A percentile compares a stretch with the other conserved stretches of the same genome.
Evolutionary conservation across 73 alveolate species (phyloP).

Genomic region (Paramecium primaurelia): DNA sequence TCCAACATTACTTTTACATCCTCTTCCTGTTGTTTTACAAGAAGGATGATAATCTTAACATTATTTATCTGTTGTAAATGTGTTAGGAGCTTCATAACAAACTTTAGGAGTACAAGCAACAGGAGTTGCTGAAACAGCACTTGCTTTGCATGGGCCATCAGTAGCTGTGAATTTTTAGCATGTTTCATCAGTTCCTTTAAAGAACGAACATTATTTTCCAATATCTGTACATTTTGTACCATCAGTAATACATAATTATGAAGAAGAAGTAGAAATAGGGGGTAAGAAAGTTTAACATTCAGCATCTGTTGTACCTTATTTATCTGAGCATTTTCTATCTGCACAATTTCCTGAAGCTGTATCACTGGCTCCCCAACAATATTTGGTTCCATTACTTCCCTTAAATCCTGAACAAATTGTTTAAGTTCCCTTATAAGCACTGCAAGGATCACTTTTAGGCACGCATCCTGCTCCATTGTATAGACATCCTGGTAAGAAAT

Average conservation of each 20-base stretch:
- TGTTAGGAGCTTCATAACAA: background rate
- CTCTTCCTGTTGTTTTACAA: constrained; percentile 10
- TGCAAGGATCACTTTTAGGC: background rate
- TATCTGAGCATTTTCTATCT: background rate
- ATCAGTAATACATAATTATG: constrained; percentile 8
- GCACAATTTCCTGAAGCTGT: background rate
- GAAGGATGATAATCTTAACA: background rate
- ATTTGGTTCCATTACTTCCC: background rate
- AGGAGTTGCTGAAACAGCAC: background rate
- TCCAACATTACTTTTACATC: background rate
- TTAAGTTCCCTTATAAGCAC: constrained; percentile 1
- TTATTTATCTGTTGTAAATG: background rate
- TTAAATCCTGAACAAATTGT: background rate
- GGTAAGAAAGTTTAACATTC: background rate
- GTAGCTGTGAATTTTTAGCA: background rate
- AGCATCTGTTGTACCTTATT: background rate
- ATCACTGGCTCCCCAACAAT: background rate
- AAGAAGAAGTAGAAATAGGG: background rate
- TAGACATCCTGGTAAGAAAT: background rate
- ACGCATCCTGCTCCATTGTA: constrained; percentile 23
- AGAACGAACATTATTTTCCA: background rate
- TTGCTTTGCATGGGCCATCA: constrained; percentile 36
- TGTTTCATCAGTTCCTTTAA: background rate
- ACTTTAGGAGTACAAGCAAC: background rate
- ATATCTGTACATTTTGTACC: background rate